These are phyloP conservation scores for Talaromyces sp. DNA, from an alignment of 2,329 filamentous ascomycete species.

Conservation along the genomic window DNA sequence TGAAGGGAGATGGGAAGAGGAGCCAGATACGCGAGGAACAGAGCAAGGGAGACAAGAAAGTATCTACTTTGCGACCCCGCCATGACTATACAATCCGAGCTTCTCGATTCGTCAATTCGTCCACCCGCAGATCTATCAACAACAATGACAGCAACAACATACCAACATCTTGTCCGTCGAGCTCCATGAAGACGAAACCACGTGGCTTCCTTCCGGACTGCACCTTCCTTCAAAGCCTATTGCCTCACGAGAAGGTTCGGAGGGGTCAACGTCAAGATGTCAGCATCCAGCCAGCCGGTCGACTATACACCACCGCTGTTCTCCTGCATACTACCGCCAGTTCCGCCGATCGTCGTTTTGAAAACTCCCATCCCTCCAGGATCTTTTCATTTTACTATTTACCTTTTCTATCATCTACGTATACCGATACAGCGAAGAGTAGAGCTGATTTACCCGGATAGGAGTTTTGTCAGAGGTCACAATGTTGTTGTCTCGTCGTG, in stretches of 20 bases:
- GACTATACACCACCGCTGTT: neutral
- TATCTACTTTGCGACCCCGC: neutral
- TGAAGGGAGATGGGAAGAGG: neutral
- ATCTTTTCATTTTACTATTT: neutral
- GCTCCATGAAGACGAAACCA: neutral
- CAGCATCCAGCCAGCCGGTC: neutral
- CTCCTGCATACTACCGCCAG: neutral
- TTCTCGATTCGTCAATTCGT: neutral
- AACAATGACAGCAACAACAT: neutral
- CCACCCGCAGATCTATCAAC: neutral
- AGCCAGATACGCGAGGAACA: neutral
- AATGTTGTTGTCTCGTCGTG: conserved; percentile 81
- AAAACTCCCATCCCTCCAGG: neutral
- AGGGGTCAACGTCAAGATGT: neutral
- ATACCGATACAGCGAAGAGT: neutral
- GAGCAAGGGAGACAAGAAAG: neutral
- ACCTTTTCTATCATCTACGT: neutral
- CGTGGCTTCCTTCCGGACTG: neutral
- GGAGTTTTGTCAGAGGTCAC: conserved; percentile 25
- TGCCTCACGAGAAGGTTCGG: neutral
- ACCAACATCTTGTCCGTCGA: neutral
- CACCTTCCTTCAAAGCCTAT: neutral
- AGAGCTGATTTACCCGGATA: conserved; percentile 2
- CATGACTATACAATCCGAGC: neutral
- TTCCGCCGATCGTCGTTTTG: neutral